These are phyloP conservation scores for Penicillium parvum DNA, from an alignment of 495 filamentous ascomycete genomes.

Conservation along the genomic window DNA sequence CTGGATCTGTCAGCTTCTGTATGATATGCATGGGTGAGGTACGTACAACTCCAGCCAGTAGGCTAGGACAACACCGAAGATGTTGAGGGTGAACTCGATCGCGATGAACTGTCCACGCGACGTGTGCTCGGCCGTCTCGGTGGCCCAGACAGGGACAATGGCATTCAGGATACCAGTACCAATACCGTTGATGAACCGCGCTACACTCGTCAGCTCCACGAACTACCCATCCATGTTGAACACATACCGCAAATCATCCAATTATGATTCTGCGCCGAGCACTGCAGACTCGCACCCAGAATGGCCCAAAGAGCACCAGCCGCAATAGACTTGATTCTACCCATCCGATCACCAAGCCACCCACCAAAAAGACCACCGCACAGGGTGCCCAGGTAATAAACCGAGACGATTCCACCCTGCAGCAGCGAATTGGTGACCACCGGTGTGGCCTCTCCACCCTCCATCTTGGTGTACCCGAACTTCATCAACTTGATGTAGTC, in stretches of 20 bases:
- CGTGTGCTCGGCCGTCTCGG: conserved; percentile 63
- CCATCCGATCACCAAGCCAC: conserved; percentile 57
- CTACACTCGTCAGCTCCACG: conserved; percentile 23
- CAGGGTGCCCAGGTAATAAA: conserved; percentile 68
- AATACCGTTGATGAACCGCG: conserved; percentile 61
- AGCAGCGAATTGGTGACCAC: conserved; percentile 58
- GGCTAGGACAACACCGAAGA: conserved; percentile 67
- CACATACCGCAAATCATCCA: conserved; percentile 67
- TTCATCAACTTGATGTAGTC: conserved; percentile 64
- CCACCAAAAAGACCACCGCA: conserved; percentile 58
- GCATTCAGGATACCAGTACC: conserved; percentile 72
- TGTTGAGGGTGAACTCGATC: conserved; percentile 71
- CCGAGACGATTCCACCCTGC: conserved; percentile 64
- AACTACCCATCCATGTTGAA: neutral
- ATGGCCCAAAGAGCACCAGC: conserved; percentile 53
- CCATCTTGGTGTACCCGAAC: conserved; percentile 55
- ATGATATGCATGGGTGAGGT: neutral
- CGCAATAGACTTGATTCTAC: conserved; percentile 59
- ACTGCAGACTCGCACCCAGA: conserved; percentile 57
- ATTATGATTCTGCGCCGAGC: conserved; percentile 56
- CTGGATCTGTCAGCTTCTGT: conserved; percentile 20
- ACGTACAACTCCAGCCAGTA: conserved; percentile 69
- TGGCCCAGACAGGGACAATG: conserved; percentile 68
- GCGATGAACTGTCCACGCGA: conserved; percentile 67
- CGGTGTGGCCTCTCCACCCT: conserved; percentile 39